phyloP scores from a whole-genome alignment of 169 alveolate genomes.

The Eimeria nieschulzi region DNA sequence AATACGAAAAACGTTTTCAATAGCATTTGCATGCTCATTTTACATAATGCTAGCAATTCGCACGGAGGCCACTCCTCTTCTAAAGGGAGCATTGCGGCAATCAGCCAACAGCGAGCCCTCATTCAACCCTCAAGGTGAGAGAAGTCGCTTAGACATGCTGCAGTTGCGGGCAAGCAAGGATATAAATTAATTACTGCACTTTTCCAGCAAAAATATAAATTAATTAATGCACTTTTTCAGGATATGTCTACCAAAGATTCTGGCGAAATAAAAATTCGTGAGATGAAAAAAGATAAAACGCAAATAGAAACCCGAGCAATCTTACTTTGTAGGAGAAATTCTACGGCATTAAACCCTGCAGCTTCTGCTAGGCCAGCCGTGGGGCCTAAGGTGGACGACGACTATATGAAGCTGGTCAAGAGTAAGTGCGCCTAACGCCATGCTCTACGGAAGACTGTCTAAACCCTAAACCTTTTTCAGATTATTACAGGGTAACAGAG shows the following conservation, averaged over 20 bases:
- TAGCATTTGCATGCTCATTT: too few relatives aligned
- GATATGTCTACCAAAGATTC: neutral
- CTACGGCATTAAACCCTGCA: neutral
- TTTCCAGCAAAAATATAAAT: neutral
- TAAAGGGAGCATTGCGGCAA: too few relatives aligned
- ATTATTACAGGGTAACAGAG: constrained; percentile 7
- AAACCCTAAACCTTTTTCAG: neutral
- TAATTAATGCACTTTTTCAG: neutral
- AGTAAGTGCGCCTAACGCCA: neutral
- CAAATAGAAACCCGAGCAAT: neutral
- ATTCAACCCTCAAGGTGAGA: neutral
- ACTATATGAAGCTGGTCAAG: neutral
- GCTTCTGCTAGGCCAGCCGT: neutral
- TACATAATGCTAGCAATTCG: too few relatives aligned
- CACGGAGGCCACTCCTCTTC: too few relatives aligned
- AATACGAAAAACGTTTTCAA: too few relatives aligned
- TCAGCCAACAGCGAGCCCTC: neutral
- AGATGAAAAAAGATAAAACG: neutral
- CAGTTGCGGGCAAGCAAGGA: too few relatives aligned
- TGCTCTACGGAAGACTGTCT: neutral
- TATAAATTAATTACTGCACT: neutral
- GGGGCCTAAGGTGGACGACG: neutral
- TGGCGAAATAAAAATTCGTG: neutral
- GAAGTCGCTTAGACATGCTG: neutral
- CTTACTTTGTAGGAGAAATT: neutral